phyloP scores from a whole-genome alignment of 179 eudicot species.

The Heliamphora pulchella region DNA sequence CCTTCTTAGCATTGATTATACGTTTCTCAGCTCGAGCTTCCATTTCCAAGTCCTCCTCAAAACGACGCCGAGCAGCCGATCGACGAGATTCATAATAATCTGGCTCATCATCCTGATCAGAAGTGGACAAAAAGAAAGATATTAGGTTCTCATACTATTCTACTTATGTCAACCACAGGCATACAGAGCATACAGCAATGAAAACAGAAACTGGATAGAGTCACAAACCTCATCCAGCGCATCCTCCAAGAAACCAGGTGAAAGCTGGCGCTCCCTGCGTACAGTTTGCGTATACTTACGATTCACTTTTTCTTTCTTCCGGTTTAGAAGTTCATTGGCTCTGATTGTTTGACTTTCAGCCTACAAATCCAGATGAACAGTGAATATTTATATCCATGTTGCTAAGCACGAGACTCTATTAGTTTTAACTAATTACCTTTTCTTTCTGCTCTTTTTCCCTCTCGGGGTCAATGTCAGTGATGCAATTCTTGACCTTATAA shows the following conservation, averaged over 20 bases:
- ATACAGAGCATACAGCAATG: not conserved
- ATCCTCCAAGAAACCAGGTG: constrained; percentile 97
- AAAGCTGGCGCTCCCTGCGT: constrained; percentile 93
- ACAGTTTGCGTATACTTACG: constrained; percentile 72
- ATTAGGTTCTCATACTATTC: not conserved
- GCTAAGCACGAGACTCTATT: constrained; percentile 10
- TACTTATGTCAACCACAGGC: not conserved
- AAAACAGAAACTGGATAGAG: constrained; percentile 6
- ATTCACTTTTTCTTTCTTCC: constrained; percentile 87
- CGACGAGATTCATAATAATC: constrained; percentile 71
- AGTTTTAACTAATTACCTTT: constrained; percentile 37
- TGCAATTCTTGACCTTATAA: constrained; percentile 82
- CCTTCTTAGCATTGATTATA: constrained; percentile 89
- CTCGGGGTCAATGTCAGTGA: constrained; percentile 98
- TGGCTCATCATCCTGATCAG: constrained; percentile 67
- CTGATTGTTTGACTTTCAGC: constrained; percentile 89
- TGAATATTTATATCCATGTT: constrained; percentile 12
- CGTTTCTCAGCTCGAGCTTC: constrained; percentile 97
- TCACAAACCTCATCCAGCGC: constrained; percentile 74
- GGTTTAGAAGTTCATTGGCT: constrained; percentile 70
- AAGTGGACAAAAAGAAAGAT: not conserved
- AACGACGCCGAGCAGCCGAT: constrained; percentile 57
- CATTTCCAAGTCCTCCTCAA: constrained; percentile 78
- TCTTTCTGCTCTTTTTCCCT: constrained; percentile 95
- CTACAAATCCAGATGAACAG: constrained; percentile 34